Evolutionary conservation across 495 filamentous ascomycete species (phyloP).

Genomic region (Pyrenula massariospora): DNA sequence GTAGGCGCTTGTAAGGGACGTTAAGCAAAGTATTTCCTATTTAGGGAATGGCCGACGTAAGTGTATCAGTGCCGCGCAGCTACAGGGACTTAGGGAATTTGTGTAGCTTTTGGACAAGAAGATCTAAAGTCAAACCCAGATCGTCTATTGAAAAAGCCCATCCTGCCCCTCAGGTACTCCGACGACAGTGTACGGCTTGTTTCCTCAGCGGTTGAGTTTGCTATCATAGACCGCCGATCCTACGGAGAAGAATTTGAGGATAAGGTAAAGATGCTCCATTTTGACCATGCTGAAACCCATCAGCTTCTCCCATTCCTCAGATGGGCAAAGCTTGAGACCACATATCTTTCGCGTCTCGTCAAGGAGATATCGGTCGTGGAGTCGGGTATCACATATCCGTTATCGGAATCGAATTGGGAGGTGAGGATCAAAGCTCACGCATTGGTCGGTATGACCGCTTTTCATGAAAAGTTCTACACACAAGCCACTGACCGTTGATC

Average conservation of each 20-base stretch:
- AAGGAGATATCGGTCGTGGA: slow-evolving; percentile 18
- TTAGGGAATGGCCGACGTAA: too few relatives aligned
- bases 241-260: slow-evolving; percentile 15
- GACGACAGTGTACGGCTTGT: slow-evolving; percentile 6
- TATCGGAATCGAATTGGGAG: background rate
- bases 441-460: background rate
- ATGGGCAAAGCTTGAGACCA: slow-evolving; percentile 17
- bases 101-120: background rate
- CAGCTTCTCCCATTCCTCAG: slow-evolving; percentile 20
- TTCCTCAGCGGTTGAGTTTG: slow-evolving; percentile 15
- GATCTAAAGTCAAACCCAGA: background rate
- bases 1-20: too few relatives aligned
- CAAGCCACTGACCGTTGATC: background rate
- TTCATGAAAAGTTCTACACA: background rate
- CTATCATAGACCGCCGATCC: slow-evolving; percentile 22
- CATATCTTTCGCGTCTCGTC: slow-evolving; percentile 22
- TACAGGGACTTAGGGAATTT: too few relatives aligned
- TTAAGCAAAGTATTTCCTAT: too few relatives aligned
- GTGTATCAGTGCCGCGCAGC: too few relatives aligned
- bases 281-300: slow-evolving; percentile 18
- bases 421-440: background rate
- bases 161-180: slow-evolving; percentile 18
- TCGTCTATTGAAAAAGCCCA: slow-evolving; percentile 4
- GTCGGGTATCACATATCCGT: background rate
- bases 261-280: slow-evolving; percentile 24